Conservation (phyloP, 176 grass and related monocot genomes). For the Cocos nucifera region DNA sequence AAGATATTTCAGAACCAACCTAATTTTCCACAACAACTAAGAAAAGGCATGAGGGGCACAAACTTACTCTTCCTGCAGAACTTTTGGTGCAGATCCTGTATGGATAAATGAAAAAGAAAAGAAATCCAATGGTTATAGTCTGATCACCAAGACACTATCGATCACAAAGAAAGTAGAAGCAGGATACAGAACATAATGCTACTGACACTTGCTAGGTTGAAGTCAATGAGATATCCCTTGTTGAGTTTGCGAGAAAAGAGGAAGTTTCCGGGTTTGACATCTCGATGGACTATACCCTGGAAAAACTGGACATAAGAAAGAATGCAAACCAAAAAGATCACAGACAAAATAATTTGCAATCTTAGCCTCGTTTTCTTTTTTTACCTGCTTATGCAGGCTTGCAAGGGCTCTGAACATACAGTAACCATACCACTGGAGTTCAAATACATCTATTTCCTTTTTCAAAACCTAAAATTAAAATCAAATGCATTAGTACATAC, state of each 20-base stretch:
- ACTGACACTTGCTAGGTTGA: constrained; percentile 92
- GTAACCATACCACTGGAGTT: constrained; percentile 75
- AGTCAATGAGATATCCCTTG: constrained; percentile 91
- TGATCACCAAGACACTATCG: constrained; percentile 4
- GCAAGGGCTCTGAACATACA: constrained; percentile 78
- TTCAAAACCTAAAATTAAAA: constrained; percentile 49
- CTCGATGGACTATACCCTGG: constrained; percentile 80
- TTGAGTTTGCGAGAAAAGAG: constrained; percentile 63
- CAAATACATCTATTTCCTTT: constrained; percentile 54
- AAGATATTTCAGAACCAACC: too few relatives aligned
- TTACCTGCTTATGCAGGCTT: constrained; percentile 78
- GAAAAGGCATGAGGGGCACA: too few relatives aligned
- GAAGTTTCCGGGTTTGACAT: constrained; percentile 97
- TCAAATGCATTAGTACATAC: constrained; percentile 4
- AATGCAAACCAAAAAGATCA: not conserved
- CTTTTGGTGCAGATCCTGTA: constrained; percentile 82
- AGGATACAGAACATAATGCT: not conserved
- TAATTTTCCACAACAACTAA: too few relatives aligned
- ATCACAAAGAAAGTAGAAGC: not conserved
- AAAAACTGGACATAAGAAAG: constrained; percentile 23
- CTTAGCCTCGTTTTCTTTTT: constrained; percentile 1
- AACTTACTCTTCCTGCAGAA: constrained; percentile 55
- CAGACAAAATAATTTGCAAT: not conserved
- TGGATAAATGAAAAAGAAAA: constrained; percentile 10
- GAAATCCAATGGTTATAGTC: constrained; percentile 19